Base-by-base conservation (phyloP, 2,329 filamentous ascomycete genomes). In the Dactylella cylindrospora region DNA sequence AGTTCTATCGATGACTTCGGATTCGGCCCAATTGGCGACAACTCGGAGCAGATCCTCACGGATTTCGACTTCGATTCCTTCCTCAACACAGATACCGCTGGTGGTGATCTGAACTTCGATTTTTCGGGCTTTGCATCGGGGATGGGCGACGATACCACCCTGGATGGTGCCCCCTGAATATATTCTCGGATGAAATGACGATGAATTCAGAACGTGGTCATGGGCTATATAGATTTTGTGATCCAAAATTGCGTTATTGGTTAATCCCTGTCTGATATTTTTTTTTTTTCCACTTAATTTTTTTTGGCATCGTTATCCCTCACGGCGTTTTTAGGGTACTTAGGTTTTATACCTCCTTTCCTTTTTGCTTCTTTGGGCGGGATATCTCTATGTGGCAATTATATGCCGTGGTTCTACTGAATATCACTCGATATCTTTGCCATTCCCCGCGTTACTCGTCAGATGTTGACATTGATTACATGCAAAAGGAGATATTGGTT, bases 1-100 rank as follows among this genome's bases (percentile, higher is more conserved):
- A n/a, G 29, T 12, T 17, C 32, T 13, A 43, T 62, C 9, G 23
- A 29, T 13, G 45, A 62, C 10, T 46, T 36, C 13, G 36, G 41
- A 1, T 51, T 62, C n/a, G 46, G 43, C 9, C 5, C 26, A 10
- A 57, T 57, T 29, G 29, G 32, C 8, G 45, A 43, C 35, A n/a
- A n/a, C n/a, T n/a, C n/a, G n/a, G 47, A 45, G n/a, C 39, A 43
- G 20, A 49, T 53, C 15, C 49, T 62, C 8, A 62, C 54, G 55
- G 55, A 62, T 17, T 84, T 85, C 70, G 81, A 85, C 71, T 85
- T 85, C 70, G 82, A 84, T 69, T 81, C 79, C 12, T 85, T 84
- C 74, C 74, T 85, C 46, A 81, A 84, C 68, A 80, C 78, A 22
- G 74, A 73, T 5, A 69, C 62, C 32, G 75, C 75, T 31, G 74